Conservation (phyloP, 2,329 filamentous ascomycete genomes). For the Trichoderma lentiforme region DNA sequence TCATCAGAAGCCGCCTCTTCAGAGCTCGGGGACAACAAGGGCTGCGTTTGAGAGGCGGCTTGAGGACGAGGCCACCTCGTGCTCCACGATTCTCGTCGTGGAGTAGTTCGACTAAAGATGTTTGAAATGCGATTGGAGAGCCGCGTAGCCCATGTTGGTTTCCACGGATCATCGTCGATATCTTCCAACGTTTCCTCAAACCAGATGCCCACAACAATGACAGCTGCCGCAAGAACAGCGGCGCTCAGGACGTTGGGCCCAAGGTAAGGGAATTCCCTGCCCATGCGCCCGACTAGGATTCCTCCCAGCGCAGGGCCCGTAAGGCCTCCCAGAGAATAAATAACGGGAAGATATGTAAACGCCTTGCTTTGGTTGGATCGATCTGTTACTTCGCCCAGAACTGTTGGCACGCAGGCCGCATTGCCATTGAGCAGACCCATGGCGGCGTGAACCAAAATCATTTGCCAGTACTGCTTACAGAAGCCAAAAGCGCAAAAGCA, state of each 20-base stretch:
- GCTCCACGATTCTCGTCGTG: slow-evolving; percentile 37
- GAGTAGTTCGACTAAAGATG: background rate
- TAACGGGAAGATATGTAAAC: slow-evolving; percentile 90
- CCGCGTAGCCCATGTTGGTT: slow-evolving; percentile 34
- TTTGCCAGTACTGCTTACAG: slow-evolving; percentile 76
- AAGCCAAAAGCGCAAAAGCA: slow-evolving; percentile 89
- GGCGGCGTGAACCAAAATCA: slow-evolving; percentile 77
- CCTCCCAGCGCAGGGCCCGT: slow-evolving; percentile 91
- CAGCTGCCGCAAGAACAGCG: slow-evolving; percentile 65
- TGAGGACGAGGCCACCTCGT: slow-evolving; percentile 36
- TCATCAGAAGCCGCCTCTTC: slow-evolving; percentile 26
- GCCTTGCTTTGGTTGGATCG: slow-evolving; percentile 89
- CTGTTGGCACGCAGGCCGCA: slow-evolving; percentile 88
- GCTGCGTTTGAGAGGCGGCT: slow-evolving; percentile 25
- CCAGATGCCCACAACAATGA: slow-evolving; percentile 72
- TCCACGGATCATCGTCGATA: slow-evolving; percentile 28
- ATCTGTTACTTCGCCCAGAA: slow-evolving; percentile 91
- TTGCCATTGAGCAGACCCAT: slow-evolving; percentile 97
- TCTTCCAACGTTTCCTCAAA: slow-evolving; percentile 71
- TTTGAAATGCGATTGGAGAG: slow-evolving; percentile 28
- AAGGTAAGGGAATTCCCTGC: slow-evolving; percentile 73
- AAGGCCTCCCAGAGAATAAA: slow-evolving; percentile 94
- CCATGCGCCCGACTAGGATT: slow-evolving; percentile 64
- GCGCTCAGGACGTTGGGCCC: slow-evolving; percentile 79
- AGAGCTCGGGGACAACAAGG: slow-evolving; percentile 27